Evolutionary conservation across 148 eudicot genomes (phyloP).

Genomic region (Simmondsia chinensis): DNA sequence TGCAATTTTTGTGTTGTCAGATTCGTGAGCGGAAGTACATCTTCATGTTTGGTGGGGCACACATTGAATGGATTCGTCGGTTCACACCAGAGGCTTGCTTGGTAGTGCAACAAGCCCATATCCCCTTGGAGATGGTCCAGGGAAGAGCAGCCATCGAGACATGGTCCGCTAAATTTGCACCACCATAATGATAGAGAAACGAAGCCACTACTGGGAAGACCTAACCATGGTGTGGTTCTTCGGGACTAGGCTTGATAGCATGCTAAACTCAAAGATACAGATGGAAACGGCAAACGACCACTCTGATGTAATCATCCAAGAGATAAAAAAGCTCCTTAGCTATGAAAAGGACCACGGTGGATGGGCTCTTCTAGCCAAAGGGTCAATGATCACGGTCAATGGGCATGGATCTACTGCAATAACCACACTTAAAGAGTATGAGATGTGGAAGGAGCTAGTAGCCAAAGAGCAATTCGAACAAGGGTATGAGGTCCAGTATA

Average conservation of each 20-base stretch:
- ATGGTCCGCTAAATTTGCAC: conserved; percentile 20
- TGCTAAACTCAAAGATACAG: conserved; percentile 49
- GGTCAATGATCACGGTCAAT: conserved; percentile 23
- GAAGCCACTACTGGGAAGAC: conserved; percentile 25
- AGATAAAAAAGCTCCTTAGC: conserved; percentile 29
- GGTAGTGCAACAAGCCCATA: too few species aligned
- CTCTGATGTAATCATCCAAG: conserved; percentile 32
- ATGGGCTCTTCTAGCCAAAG: conserved; percentile 37
- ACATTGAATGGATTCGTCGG: too few species aligned
- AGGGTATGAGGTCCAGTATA: too few species aligned
- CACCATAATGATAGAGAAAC: conserved; percentile 12
- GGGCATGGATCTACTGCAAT: conserved; percentile 19
- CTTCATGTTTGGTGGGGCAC: too few species aligned
- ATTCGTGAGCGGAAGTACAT: too few species aligned
- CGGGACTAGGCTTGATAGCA: conserved; percentile 38
- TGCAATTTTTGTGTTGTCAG: too few species aligned
- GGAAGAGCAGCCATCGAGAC: conserved; percentile 29
- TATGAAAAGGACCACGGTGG: conserved; percentile 34
- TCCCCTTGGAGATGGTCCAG: too few species aligned
- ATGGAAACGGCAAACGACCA: conserved; percentile 24
- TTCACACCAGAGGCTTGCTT: too few species aligned
- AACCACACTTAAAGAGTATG: conserved; percentile 5
- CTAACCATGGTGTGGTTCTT: conserved; percentile 36
- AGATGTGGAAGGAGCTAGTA: conserved; percentile 21
- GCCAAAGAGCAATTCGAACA: too few species aligned